phyloP scores from a whole-genome alignment of 371 early-diverging fungal genomes.

The Mortierella sp. region DNA sequence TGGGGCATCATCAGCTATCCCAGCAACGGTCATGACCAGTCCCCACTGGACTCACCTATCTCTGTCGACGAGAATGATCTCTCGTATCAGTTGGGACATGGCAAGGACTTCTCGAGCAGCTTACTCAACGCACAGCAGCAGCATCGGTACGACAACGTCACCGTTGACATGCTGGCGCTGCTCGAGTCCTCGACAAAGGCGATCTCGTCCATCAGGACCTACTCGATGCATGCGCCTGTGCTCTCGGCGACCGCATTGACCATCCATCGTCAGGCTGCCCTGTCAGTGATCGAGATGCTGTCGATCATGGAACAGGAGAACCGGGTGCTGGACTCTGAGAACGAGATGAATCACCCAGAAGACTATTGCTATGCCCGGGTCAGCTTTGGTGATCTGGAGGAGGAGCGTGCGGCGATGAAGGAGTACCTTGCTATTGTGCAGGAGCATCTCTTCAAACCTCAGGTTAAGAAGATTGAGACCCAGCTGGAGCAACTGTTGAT shows the following conservation, averaged over 20 bases:
- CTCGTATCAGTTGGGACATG: constrained; percentile 29
- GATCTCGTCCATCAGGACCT: constrained; percentile 55
- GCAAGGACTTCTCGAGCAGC: constrained; percentile 27
- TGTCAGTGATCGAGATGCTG: constrained; percentile 59
- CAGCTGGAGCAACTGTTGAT: constrained; percentile 28
- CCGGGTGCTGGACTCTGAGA: constrained; percentile 40
- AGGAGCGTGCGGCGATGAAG: constrained; percentile 48
- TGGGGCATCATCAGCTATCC: constrained; percentile 58
- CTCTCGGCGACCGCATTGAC: constrained; percentile 40
- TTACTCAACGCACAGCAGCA: constrained; percentile 34
- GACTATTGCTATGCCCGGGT: constrained; percentile 54
- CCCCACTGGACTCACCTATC: constrained; percentile 31
- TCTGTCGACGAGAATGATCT: constrained; percentile 26
- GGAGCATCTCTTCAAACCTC: constrained; percentile 52
- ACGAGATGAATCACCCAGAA: constrained; percentile 18
- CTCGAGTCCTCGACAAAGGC: constrained; percentile 58
- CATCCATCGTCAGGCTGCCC: constrained; percentile 48
- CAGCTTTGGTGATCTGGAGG: constrained; percentile 46
- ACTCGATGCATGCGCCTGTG: constrained; percentile 55
- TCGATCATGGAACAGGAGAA: constrained; percentile 49
- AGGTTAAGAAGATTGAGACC: constrained; percentile 29
- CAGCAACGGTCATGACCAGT: constrained; percentile 21
- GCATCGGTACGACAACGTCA: constrained; percentile 31
- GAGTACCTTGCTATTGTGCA: constrained; percentile 54
- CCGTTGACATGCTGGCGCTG: constrained; percentile 47